Evolutionary conservation across 1,284 basidiomycete genomes (phyloP), one percentile per base, ranked within the genome.

Genomic region (Caloboletus firmus): DNA sequence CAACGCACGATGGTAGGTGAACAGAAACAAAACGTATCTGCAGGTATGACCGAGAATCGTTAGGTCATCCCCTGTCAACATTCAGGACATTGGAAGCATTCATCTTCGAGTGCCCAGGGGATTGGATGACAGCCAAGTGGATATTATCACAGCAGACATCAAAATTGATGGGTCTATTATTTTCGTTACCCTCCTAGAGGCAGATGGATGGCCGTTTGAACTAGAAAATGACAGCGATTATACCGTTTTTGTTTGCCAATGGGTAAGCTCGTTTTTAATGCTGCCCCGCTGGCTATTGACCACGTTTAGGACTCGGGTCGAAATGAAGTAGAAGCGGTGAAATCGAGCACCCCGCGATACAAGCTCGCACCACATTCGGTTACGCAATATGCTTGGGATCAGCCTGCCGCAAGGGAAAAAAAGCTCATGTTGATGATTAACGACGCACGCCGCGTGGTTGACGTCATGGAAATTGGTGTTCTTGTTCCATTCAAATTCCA

Each of bases 381-480:
- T 40, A 71, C 81, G 51, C 76, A 81, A 49, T 99, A 98, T 68
- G 90, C 95, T 7, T 99, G 97, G 97, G 97, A 99, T 69, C 87
- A 83, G 59, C 97, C 97, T 1, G 92, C 95, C 10, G 85, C 87
- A 3, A 76, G 77, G 51, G 87, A 91, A 64, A 99, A 98, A 76
- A 87, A 86, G 61, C 79, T 99, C 39, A 74, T 84, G 49, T 75
- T 99, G 15, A 74, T 73, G 15, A 81, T 87, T 51, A 86, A 87
- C 43, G 80, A 81, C 17, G 75, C 82, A 43, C 82, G 84, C n/a
- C 82, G 93, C 37, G 76, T 82, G 24, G 78, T 99, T 51, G 97
- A 99, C 67, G 88, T 98, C 56, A 89, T 98, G 84, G 97, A 98
- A 72, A 99, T 99, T 42, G 97, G 97, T 45, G 85, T 92, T 57